These are phyloP conservation scores for Polytrichum commune DNA, from an alignment of 225 moss, liverwort and hornwort genomes.

Conservation along the genomic window DNA sequence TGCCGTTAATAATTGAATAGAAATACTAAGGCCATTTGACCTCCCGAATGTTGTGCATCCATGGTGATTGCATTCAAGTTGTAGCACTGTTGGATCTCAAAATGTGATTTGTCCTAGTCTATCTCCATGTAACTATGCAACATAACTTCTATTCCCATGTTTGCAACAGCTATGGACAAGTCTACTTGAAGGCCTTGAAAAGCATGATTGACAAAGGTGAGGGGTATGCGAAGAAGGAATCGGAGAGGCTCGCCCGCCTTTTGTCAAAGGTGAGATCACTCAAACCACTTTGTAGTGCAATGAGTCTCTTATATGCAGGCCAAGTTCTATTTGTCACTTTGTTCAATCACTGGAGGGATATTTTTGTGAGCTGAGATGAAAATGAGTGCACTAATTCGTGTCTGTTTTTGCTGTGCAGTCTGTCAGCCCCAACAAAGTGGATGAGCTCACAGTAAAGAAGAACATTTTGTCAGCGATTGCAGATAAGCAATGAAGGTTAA, in stretches of 20 bases:
- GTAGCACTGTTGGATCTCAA: too few species aligned
- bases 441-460: conserved; percentile 81
- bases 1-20: not conserved
- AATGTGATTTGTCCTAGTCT: too few species aligned
- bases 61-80: too few species aligned
- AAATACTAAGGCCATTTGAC: not conserved
- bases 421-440: conserved; percentile 89
- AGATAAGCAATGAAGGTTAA: conserved; percentile 53
- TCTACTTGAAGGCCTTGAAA: conserved; percentile 86
- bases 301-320: too few species aligned
- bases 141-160: too few species aligned
- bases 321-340: too few species aligned
- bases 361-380: too few species aligned
- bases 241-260: conserved; percentile 75
- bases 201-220: conserved; percentile 87
- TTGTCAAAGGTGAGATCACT: conserved; percentile 68
- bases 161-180: conserved; percentile 70
- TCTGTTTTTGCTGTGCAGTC: conserved; percentile 47
- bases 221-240: conserved; percentile 86
- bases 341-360: too few species aligned
- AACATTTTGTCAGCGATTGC: conserved; percentile 83
- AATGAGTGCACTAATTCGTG: too few species aligned
- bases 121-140: too few species aligned
- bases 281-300: too few species aligned
- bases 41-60: too few species aligned